These are phyloP conservation scores for Podospora conica DNA, from an alignment of 495 filamentous ascomycete species.

Conservation along the genomic window DNA sequence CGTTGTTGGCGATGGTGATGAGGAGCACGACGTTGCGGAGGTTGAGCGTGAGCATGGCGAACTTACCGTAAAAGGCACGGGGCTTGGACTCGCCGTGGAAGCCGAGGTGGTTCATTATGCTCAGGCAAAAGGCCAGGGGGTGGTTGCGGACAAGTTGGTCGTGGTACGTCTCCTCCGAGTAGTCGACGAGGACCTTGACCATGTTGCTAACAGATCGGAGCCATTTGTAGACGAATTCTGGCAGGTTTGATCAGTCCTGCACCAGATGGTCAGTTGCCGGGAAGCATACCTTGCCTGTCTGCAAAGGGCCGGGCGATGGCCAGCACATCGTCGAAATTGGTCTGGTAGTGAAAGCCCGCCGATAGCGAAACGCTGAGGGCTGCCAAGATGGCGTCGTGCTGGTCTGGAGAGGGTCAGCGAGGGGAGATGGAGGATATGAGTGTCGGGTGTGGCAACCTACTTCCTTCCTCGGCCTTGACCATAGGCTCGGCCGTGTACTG, in stretches of 20 bases:
- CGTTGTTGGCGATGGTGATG: conserved; percentile 54
- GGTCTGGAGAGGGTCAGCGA: conserved; percentile 20
- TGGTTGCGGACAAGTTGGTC: conserved; percentile 64
- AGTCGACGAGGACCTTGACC: conserved; percentile 63
- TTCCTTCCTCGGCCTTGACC: conserved; percentile 31
- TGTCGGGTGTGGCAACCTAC: conserved; percentile 28
- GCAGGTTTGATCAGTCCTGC: conserved; percentile 30
- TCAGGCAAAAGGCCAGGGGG: conserved; percentile 61
- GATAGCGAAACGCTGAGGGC: conserved; percentile 30
- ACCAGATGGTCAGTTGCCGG: not conserved
- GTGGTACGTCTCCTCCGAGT: conserved; percentile 58
- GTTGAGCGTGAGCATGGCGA: conserved; percentile 69
- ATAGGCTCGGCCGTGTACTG: conserved; percentile 45
- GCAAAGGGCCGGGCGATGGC: conserved; percentile 53
- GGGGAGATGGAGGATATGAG: not conserved
- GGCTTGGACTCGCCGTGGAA: conserved; percentile 54
- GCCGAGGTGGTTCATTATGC: conserved; percentile 62
- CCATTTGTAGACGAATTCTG: conserved; percentile 47
- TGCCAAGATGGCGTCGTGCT: conserved; percentile 36
- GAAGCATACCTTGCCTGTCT: conserved; percentile 24
- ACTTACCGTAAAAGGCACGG: conserved; percentile 57
- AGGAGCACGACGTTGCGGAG: conserved; percentile 63
- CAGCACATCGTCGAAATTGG: conserved; percentile 69
- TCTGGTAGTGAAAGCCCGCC: conserved; percentile 48
- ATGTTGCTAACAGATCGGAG: conserved; percentile 59